Percentiles rank a stretch among this genome's conserved stretches.
These are phyloP conservation scores for Elaeagnus macrophylla DNA, from an alignment of 306 rosid species.

Conservation along the genomic window DNA sequence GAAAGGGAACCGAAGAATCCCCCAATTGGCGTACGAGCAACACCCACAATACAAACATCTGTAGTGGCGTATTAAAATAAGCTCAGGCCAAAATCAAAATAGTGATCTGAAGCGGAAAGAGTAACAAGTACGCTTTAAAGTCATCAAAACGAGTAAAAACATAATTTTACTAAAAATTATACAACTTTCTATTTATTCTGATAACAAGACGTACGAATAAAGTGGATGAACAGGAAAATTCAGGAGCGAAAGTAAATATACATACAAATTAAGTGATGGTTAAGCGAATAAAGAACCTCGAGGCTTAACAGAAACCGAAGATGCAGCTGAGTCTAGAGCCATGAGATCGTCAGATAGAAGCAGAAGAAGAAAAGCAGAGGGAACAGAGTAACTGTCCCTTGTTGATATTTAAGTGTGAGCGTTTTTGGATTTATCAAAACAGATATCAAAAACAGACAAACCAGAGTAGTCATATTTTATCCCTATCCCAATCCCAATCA, in stretches of 20 bases:
- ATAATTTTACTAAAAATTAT: not conserved
- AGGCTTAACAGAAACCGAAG: conserved; percentile 37
- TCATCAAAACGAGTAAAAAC: not conserved
- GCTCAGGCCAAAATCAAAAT: not conserved
- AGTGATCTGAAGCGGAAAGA: not conserved
- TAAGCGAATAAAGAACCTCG: conserved; percentile 38
- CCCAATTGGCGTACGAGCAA: conserved; percentile 84
- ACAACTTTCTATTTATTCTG: not conserved
- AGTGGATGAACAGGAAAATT: not conserved
- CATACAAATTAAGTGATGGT: not conserved
- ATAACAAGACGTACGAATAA: not conserved
- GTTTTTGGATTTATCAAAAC: too few relatives aligned
- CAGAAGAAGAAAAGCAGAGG: too few relatives aligned
- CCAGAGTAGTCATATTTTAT: too few relatives aligned
- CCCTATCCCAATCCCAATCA: too few relatives aligned
- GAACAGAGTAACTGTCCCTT: too few relatives aligned
- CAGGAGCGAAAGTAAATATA: not conserved
- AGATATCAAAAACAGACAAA: too few relatives aligned
- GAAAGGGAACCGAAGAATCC: conserved; percentile 77
- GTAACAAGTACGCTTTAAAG: not conserved
- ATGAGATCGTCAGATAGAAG: conserved; percentile 24
- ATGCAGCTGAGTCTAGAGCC: conserved; percentile 32
- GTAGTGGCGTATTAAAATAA: conserved; percentile 1
- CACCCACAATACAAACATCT: conserved; percentile 94
- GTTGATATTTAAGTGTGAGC: too few relatives aligned